These are phyloP conservation scores for Cladophialophora carrionii DNA, from an alignment of 2,329 filamentous ascomycete species.

Conservation along the genomic window DNA sequence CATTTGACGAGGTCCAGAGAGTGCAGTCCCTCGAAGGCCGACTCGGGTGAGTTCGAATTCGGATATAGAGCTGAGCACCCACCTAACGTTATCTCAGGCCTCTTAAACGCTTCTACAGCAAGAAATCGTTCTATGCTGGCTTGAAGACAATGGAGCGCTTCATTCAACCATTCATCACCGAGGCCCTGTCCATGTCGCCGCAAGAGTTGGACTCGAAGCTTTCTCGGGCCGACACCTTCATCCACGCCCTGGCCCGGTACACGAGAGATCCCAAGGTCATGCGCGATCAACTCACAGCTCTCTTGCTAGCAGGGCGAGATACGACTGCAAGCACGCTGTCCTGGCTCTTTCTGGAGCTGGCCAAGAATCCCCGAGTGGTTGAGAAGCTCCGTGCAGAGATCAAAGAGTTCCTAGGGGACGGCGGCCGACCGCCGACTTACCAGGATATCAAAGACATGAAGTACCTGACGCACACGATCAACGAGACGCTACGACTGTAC, in stretches of 20 bases:
- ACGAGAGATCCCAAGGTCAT: constrained; percentile 68
- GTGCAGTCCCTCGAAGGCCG: constrained; percentile 70
- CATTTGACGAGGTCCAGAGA: constrained; percentile 78
- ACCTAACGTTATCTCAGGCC: constrained; percentile 50
- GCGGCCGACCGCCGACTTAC: constrained; percentile 63
- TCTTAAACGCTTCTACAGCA: constrained; percentile 65
- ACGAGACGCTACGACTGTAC: constrained; percentile 77
- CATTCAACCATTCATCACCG: constrained; percentile 76
- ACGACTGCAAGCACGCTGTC: constrained; percentile 82
- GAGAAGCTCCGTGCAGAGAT: constrained; percentile 75
- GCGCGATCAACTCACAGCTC: constrained; percentile 80
- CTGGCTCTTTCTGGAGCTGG: constrained; percentile 82
- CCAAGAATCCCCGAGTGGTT: constrained; percentile 68
- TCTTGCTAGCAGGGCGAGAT: constrained; percentile 80
- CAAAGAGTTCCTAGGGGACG: constrained; percentile 64
- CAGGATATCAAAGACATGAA: constrained; percentile 84
- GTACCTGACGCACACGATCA: constrained; percentile 71
- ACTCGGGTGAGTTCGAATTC: constrained; percentile 55
- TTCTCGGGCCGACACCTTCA: constrained; percentile 77
- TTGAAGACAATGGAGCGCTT: constrained; percentile 74
- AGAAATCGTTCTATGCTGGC: constrained; percentile 63
- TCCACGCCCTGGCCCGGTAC: constrained; percentile 80
- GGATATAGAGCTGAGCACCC: not conserved
- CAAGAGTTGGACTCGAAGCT: constrained; percentile 72
- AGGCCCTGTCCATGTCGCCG: constrained; percentile 68